These are phyloP conservation scores for Marsdenia floribunda DNA, from an alignment of 257 asterid species.

Conservation along the genomic window DNA sequence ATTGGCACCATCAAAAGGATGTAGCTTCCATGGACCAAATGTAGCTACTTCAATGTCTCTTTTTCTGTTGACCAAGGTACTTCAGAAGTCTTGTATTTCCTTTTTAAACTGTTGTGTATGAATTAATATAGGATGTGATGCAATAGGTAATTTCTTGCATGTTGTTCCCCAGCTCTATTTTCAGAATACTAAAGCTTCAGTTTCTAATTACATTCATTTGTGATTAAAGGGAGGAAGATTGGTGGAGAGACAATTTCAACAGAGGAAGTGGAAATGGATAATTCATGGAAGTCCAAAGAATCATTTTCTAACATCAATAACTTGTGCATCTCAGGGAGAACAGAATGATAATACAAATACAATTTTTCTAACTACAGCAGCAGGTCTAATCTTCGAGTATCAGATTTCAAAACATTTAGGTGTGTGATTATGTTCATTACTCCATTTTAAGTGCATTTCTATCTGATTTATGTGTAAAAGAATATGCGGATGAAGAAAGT, in stretches of 20 bases:
- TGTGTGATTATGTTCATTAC: slow-evolving; percentile 22
- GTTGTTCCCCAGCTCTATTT: not conserved
- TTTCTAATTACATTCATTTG: not conserved
- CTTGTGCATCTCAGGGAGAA: slow-evolving; percentile 46
- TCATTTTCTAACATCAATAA: slow-evolving; percentile 60
- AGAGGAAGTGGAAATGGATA: slow-evolving; percentile 87
- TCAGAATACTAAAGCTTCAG: not conserved
- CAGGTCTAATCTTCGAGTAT: slow-evolving; percentile 67
- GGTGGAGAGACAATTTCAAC: slow-evolving; percentile 60
- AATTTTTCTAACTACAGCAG: slow-evolving; percentile 52
- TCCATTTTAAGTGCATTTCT: not conserved
- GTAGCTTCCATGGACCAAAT: slow-evolving; percentile 42
- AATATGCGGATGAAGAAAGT: not conserved
- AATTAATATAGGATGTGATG: not conserved
- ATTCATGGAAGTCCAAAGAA: slow-evolving; percentile 64
- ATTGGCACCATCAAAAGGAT: slow-evolving; percentile 46
- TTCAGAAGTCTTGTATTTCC: not conserved
- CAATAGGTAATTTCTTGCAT: not conserved
- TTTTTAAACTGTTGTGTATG: not conserved
- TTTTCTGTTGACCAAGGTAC: slow-evolving; percentile 68
- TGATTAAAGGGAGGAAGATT: slow-evolving; percentile 51
- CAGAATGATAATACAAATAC: slow-evolving; percentile 26
- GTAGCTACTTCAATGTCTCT: slow-evolving; percentile 53
- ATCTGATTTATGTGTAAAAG: not conserved
- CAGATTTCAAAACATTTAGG: slow-evolving; percentile 47